These are phyloP conservation scores for Immersiporthe knoxdaviesiana DNA, from an alignment of 2,329 filamentous ascomycete genomes.

Conservation along the genomic window DNA sequence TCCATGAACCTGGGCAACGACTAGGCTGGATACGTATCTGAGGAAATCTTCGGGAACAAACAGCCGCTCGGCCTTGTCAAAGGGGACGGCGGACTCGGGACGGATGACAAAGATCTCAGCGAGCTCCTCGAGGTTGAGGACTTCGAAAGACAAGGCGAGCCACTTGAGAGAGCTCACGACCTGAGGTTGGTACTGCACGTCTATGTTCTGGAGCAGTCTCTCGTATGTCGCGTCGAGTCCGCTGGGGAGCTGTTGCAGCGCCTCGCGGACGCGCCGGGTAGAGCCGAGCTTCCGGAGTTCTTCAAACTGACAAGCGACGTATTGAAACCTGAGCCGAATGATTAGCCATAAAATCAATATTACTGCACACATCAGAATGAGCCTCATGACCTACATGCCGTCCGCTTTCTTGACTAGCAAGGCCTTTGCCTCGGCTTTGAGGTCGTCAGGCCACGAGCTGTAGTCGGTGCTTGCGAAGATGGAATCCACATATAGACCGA, in stretches of 20 bases:
- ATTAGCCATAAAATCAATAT: not conserved
- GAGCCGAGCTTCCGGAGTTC: not conserved
- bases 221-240: not conserved
- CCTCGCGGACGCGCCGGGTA: not conserved
- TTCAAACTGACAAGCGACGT: not conserved
- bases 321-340: not conserved
- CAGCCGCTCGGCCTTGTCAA: not conserved
- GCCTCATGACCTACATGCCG: not conserved
- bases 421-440: not conserved
- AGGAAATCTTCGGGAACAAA: not conserved
- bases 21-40: not conserved
- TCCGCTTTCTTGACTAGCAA: not conserved
- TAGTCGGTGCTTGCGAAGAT: not conserved
- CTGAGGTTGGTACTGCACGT: not conserved
- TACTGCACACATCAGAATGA: not conserved
- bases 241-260: not conserved
- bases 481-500: not conserved
- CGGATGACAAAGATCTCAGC: not conserved
- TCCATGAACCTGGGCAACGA: not conserved
- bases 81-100: not conserved
- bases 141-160: not conserved
- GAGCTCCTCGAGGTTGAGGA: not conserved
- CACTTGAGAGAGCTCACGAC: not conserved
- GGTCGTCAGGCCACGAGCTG: not conserved
- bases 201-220: not conserved